phyloP scores from a whole-genome alignment of 495 filamentous ascomycete genomes.

The Trichocladium uniseriatum region DNA sequence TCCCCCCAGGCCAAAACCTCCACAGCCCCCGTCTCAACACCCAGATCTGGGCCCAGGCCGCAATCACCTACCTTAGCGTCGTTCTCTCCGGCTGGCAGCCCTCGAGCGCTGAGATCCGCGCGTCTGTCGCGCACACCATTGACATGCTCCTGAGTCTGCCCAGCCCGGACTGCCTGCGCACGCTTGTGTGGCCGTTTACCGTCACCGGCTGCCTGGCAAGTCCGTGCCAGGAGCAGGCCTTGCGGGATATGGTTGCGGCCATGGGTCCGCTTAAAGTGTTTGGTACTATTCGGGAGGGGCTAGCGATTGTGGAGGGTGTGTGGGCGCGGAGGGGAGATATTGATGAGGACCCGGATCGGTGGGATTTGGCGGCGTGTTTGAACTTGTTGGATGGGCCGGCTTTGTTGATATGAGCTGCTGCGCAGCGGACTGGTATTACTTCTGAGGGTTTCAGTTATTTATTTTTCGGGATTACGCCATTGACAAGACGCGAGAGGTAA shows the following conservation, averaged over 20 bases:
- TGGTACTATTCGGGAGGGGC: slow-evolving; percentile 38
- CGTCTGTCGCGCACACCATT: slow-evolving; percentile 28
- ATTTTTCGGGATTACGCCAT: no score
- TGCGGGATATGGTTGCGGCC: slow-evolving; percentile 30
- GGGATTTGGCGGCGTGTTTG: slow-evolving; percentile 36
- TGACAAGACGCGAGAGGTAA: no score
- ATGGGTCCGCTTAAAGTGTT: slow-evolving; percentile 36
- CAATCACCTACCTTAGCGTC: slow-evolving; percentile 39
- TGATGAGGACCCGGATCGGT: slow-evolving; percentile 21
- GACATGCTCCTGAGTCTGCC: slow-evolving; percentile 25
- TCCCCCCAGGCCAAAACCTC: neutral
- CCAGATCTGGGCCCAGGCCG: slow-evolving; percentile 40
- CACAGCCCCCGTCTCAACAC: slow-evolving; percentile 14
- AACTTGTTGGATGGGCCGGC: slow-evolving; percentile 27
- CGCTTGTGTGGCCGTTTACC: slow-evolving; percentile 43
- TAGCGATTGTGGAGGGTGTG: slow-evolving; percentile 43
- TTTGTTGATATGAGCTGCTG: slow-evolving; percentile 29
- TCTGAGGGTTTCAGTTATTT: no score
- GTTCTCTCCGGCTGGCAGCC: slow-evolving; percentile 48
- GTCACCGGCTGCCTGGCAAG: slow-evolving; percentile 44
- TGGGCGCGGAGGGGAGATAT: slow-evolving; percentile 34
- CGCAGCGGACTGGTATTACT: no score
- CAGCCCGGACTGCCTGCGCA: slow-evolving; percentile 24
- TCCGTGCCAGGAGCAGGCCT: slow-evolving; percentile 32
- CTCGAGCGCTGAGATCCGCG: slow-evolving; percentile 29